phyloP scores from a whole-genome alignment of 1,139 yeast genomes.

The Yamadazyma oceani region DNA sequence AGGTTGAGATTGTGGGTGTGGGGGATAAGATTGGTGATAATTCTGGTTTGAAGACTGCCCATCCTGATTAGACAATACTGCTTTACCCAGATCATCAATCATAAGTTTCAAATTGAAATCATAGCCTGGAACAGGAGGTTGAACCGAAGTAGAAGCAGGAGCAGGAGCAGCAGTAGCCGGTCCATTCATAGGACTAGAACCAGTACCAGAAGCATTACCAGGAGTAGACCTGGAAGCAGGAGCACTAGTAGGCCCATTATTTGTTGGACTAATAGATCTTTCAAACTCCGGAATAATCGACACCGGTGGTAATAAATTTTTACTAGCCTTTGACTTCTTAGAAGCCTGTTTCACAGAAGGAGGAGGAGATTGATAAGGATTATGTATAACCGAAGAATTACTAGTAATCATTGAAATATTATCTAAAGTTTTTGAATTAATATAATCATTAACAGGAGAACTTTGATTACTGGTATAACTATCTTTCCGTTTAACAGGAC shows the following conservation, averaged over 20 bases:
- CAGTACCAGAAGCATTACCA: background rate
- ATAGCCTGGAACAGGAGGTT: slow-evolving; percentile 5
- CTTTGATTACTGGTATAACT: slow-evolving; percentile 6
- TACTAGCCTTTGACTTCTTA: slow-evolving; percentile 7
- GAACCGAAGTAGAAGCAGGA: too few species aligned
- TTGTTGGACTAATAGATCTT: slow-evolving; percentile 8
- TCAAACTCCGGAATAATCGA: slow-evolving; percentile 16
- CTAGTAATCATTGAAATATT: slow-evolving; percentile 31
- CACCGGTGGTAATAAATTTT: slow-evolving; percentile 36
- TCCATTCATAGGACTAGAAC: background rate
- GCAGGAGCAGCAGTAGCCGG: too few species aligned
- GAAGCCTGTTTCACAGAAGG: slow-evolving; percentile 14
- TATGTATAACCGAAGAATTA: background rate
- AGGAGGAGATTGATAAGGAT: slow-evolving; percentile 21
- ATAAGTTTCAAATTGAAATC: slow-evolving; percentile 38
- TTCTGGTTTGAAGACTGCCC: background rate
- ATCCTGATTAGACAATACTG: slow-evolving; percentile 33
- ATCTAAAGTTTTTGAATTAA: slow-evolving; percentile 38
- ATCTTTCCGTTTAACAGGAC: slow-evolving; percentile 8
- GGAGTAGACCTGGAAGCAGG: background rate
- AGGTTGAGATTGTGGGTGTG: background rate
- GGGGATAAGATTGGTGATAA: slow-evolving; percentile 2
- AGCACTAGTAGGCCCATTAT: background rate
- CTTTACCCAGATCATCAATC: slow-evolving; percentile 49
- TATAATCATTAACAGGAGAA: slow-evolving; percentile 14